These are phyloP conservation scores for Liquidambar formosana DNA, from an alignment of 164 flowering plant genomes.

Conservation along the genomic window DNA sequence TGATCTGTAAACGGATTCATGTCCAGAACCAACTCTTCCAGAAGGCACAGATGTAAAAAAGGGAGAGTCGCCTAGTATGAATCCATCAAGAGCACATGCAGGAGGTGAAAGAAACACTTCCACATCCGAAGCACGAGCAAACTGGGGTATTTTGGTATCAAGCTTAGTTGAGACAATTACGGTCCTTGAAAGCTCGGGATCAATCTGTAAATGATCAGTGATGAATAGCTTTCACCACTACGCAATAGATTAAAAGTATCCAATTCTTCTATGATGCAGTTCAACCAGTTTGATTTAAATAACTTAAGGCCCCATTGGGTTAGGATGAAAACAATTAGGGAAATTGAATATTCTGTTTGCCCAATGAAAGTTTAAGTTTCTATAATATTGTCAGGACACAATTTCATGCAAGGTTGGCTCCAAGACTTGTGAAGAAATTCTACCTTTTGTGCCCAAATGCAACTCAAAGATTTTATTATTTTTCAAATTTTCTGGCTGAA, in stretches of 20 bases:
- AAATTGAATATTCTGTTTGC: too few species aligned
- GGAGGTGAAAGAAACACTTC: slow-evolving; percentile 97
- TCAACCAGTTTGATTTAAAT: too few species aligned
- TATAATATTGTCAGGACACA: too few species aligned
- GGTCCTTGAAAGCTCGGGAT: slow-evolving; percentile 94
- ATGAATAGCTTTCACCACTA: background rate
- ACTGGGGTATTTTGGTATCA: slow-evolving; percentile 94
- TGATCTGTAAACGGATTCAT: slow-evolving; percentile 75
- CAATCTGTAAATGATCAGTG: slow-evolving; percentile 48
- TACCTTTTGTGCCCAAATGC: background rate
- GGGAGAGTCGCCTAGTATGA: slow-evolving; percentile 89
- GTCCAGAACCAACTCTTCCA: slow-evolving; percentile 94
- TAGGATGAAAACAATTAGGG: too few species aligned
- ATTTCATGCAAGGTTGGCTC: too few species aligned
- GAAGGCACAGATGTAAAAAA: slow-evolving; percentile 99
- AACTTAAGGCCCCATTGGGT: too few species aligned
- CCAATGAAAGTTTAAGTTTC: too few species aligned
- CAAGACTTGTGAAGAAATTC: background rate
- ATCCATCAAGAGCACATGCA: slow-evolving; percentile 78
- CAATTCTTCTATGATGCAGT: too few species aligned
- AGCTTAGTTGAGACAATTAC: slow-evolving; percentile 95
- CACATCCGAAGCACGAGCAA: slow-evolving; percentile 93
- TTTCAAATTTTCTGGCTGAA: too few species aligned
- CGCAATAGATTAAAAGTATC: too few species aligned
- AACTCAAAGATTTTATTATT: too few species aligned